Evolutionary conservation across 2,329 filamentous ascomycete genomes (phyloP), one percentile per base, ranked within the genome.

Genomic region (Diaporthe sp.): DNA sequence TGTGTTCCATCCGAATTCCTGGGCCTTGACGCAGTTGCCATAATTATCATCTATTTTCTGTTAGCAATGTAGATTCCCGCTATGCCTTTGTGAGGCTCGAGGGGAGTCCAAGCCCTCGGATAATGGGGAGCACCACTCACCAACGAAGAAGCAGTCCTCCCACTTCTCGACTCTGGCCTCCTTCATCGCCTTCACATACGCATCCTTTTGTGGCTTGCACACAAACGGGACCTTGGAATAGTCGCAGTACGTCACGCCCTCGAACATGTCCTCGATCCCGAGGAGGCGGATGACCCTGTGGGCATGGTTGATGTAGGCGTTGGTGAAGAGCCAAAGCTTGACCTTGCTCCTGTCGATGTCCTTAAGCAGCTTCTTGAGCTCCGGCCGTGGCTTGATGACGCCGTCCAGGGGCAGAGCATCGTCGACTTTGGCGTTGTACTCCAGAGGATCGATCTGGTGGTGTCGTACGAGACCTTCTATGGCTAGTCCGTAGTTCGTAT

Each of bases 211-310:
- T 4, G 97, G 97, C 83, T 99, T 99, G 87, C 97, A 98, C 62
- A 97, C 85, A 77, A 99, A 88, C 8, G 91, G 93, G 57, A 91
- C 86, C 22, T 89, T 85, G 15, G 87, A 89, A 84, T 99, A 99
- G 84, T 99, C 95, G 82, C 97, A 99, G 83, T 92, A 99, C 0
- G 97, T 99, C 77, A 98, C 91, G 10, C 97, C 97, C 77, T 98
- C 96, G 81, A 99, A 99, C 37, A 96, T 86, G 82, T 98, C 95
- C 2, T 97, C 95, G 34, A 99, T 88, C 2, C 90, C 92, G 2
- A 99, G 88, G 28, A 99, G 86, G 76, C 89, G 92, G 17, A 98
- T 92, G 0, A 99, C 97, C 57, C 95, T 87, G 81, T 91, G 92
- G 44, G 92, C 97, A 81, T 99, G 97, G 46, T 89, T 98, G 78